These are phyloP conservation scores for Backusella morwellensis DNA, from an alignment of 192 early-diverging fungal genomes.

Conservation along the genomic window DNA sequence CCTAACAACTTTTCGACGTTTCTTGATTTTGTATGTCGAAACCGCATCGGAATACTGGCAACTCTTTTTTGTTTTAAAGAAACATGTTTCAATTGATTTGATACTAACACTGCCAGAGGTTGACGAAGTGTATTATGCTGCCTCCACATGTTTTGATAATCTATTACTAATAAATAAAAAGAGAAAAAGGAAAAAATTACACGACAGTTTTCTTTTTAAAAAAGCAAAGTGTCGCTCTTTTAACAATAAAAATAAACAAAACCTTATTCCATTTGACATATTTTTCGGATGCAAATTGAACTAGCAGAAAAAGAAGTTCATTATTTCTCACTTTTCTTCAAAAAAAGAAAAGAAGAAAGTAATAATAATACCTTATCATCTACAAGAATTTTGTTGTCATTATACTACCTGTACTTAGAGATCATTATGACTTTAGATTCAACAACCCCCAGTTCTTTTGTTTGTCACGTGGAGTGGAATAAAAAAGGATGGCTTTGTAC, in stretches of 20 bases:
- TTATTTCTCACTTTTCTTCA: background rate
- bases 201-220: background rate
- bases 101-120: background rate
- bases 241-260: background rate
- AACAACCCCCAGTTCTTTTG: background rate
- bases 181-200: background rate
- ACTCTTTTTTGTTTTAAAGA: background rate
- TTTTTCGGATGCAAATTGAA: background rate
- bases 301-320: background rate
- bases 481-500: background rate
- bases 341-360: background rate
- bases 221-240: background rate
- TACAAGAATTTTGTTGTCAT: background rate
- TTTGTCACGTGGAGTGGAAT: background rate
- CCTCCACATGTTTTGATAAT: background rate
- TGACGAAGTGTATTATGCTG: background rate
- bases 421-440: background rate
- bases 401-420: background rate
- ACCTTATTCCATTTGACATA: background rate
- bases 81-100: background rate
- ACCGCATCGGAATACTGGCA: background rate
- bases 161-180: background rate
- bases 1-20: background rate
- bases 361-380: too few relatives aligned
- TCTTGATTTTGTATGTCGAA: background rate